Conservation (phyloP, 257 asterid genomes). For the Euphrasia confusa region DNA sequence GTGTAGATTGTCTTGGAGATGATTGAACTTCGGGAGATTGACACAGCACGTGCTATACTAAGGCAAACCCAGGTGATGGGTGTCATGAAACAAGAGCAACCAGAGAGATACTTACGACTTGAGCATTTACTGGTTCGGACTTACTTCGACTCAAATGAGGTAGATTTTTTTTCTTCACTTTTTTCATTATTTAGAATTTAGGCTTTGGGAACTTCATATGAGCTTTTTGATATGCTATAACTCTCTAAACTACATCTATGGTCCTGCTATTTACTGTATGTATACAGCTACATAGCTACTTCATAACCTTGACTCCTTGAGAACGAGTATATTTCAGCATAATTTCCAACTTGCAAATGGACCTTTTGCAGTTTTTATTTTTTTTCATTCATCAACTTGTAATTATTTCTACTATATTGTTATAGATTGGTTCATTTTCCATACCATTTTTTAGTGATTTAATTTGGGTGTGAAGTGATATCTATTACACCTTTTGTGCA, state of each 20-base stretch:
- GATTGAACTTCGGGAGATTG: slow-evolving; percentile 99
- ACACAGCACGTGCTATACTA: slow-evolving; percentile 91
- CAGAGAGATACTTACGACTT: slow-evolving; percentile 87
- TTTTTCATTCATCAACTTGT: neutral
- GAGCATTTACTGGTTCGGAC: slow-evolving; percentile 95
- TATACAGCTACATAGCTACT: neutral
- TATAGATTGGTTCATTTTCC: neutral
- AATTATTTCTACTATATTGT: neutral
- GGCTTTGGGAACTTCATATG: slow-evolving; percentile 10
- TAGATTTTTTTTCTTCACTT: slow-evolving; percentile 19
- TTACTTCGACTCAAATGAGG: slow-evolving; percentile 95
- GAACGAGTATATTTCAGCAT: neutral
- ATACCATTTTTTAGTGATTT: slow-evolving; percentile 1
- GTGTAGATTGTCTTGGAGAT: slow-evolving; percentile 85
- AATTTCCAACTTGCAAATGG: slow-evolving; percentile 3
- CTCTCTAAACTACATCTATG: slow-evolving; percentile 1
- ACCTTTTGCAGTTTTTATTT: slow-evolving; percentile 2
- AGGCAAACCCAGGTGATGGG: slow-evolving; percentile 99
- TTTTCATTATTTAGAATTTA: slow-evolving; percentile 16
- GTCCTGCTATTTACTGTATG: neutral
- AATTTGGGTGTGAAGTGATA: slow-evolving; percentile 7
- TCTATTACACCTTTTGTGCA: slow-evolving; percentile 24
- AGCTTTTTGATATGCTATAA: slow-evolving; percentile 9
- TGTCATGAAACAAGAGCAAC: slow-evolving; percentile 95
- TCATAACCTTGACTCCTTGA: slow-evolving; percentile 6